Conservation (phyloP, 2,329 filamentous ascomycete species). For the Plenodomus lindquistii region DNA sequence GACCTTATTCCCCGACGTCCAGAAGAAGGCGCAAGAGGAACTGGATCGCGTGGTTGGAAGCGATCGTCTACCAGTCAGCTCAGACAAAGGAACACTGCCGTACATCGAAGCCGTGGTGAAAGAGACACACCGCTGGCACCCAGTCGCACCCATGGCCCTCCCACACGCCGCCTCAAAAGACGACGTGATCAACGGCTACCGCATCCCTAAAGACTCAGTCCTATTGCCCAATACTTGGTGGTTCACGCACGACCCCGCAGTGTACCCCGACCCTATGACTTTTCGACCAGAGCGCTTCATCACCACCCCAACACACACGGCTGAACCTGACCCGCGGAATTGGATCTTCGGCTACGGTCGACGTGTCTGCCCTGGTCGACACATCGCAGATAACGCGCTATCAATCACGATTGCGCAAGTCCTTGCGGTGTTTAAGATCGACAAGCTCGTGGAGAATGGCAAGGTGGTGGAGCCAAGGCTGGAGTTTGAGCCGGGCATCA, state of each 20-base stretch:
- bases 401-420: slow-evolving; percentile 50
- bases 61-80: slow-evolving; percentile 52
- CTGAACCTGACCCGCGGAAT: slow-evolving; percentile 47
- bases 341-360: slow-evolving; percentile 49
- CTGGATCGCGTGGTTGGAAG: slow-evolving; percentile 56
- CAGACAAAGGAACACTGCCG: slow-evolving; percentile 50
- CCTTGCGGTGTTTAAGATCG: slow-evolving; percentile 54
- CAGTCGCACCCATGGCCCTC: slow-evolving; percentile 35
- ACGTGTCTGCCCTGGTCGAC: slow-evolving; percentile 49
- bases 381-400: slow-evolving; percentile 48
- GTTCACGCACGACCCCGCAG: slow-evolving; percentile 47
- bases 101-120: slow-evolving; percentile 42
- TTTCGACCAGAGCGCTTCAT: slow-evolving; percentile 55
- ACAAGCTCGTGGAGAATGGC: slow-evolving; percentile 45
- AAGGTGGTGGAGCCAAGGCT: slow-evolving; percentile 42
- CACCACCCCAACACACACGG: slow-evolving; percentile 23
- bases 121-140: slow-evolving; percentile 52
- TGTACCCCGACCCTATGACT: slow-evolving; percentile 43
- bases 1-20: slow-evolving; percentile 53
- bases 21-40: slow-evolving; percentile 52
- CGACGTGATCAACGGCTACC: slow-evolving; percentile 44
- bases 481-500: slow-evolving; percentile 42
- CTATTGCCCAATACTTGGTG: slow-evolving; percentile 48
- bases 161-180: slow-evolving; percentile 40
- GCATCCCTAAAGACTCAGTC: slow-evolving; percentile 49